phyloP scores from a whole-genome alignment of 495 filamentous ascomycete genomes.

The Aspergillus diversus region DNA sequence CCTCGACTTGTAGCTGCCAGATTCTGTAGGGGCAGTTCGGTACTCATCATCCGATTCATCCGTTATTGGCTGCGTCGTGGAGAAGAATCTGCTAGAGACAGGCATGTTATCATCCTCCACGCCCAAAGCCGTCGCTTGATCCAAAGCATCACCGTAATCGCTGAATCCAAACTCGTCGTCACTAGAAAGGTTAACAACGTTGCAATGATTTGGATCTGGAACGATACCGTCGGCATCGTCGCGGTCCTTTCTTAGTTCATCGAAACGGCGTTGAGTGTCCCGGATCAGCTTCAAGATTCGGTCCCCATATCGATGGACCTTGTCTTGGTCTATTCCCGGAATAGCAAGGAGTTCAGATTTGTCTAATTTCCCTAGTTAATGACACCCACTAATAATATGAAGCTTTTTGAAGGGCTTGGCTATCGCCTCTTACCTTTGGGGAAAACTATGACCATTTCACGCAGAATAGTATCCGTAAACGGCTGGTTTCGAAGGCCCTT shows the following conservation, averaged over 20 bases:
- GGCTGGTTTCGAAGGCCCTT: constrained; percentile 64
- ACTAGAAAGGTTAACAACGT: constrained; percentile 69
- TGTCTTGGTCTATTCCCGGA: constrained; percentile 68
- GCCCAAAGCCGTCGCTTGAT: constrained; percentile 43
- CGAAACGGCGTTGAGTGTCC: constrained; percentile 58
- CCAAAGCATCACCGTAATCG: constrained; percentile 47
- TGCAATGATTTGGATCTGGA: constrained; percentile 61
- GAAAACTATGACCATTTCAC: constrained; percentile 81
- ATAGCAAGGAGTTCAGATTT: constrained; percentile 65
- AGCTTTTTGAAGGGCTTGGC: constrained; percentile 9
- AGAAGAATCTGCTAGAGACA: constrained; percentile 54
- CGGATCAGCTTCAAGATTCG: constrained; percentile 67
- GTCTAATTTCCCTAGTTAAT: constrained; percentile 26
- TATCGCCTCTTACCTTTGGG: constrained; percentile 55
- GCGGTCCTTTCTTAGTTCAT: constrained; percentile 56
- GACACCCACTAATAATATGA: not conserved
- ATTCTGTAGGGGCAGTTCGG: constrained; percentile 22
- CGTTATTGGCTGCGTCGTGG: constrained; percentile 28
- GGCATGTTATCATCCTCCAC: constrained; percentile 30
- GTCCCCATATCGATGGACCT: constrained; percentile 69
- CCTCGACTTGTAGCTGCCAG: constrained; percentile 30
- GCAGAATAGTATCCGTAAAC: constrained; percentile 77
- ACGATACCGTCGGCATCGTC: constrained; percentile 49
- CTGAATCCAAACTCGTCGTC: constrained; percentile 41
- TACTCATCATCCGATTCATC: constrained; percentile 33